phyloP scores from a whole-genome alignment of 139 green algal genomes.

The Chlamydomonas urium region DNA sequence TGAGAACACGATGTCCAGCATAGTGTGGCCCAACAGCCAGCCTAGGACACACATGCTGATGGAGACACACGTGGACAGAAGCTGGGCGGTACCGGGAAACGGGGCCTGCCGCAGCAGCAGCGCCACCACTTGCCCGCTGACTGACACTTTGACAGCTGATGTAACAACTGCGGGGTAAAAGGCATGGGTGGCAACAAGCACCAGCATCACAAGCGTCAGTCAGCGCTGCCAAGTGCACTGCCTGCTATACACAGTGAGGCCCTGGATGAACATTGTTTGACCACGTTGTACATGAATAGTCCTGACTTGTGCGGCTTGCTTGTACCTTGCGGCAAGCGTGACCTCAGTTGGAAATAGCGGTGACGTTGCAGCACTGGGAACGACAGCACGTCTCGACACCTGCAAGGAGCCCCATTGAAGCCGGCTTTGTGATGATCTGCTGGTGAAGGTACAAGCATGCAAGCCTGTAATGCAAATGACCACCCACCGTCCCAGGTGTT shows the following conservation, averaged over 20 bases:
- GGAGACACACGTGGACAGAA: not conserved
- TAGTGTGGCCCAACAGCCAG: conserved; percentile 9
- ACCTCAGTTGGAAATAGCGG: conserved; percentile 26
- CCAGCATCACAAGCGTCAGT: too few species aligned
- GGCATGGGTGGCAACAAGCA: too few species aligned
- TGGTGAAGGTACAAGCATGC: not conserved
- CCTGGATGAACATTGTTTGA: too few species aligned
- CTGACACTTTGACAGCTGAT: not conserved
- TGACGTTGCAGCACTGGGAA: conserved; percentile 24
- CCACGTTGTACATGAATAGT: not conserved
- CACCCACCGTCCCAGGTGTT: conserved; percentile 19
- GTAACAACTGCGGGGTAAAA: not conserved
- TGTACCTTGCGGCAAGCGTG: conserved; percentile 9
- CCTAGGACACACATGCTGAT: conserved; percentile 16
- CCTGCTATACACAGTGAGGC: too few species aligned
- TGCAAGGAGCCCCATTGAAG: too few species aligned
- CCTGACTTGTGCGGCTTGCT: not conserved
- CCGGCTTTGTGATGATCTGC: not conserved
- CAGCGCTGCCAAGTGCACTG: too few species aligned
- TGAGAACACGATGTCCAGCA: conserved; percentile 24
- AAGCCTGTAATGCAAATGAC: not conserved
- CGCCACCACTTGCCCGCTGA: not conserved
- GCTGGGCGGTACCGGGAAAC: not conserved
- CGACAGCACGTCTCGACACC: conserved; percentile 25
- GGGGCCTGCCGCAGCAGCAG: not conserved